A percentile compares a stretch with the other conserved stretches of the same genome.
Conservation (phyloP, 2,329 filamentous ascomycete genomes). For the Cladorrhinum sp. region DNA sequence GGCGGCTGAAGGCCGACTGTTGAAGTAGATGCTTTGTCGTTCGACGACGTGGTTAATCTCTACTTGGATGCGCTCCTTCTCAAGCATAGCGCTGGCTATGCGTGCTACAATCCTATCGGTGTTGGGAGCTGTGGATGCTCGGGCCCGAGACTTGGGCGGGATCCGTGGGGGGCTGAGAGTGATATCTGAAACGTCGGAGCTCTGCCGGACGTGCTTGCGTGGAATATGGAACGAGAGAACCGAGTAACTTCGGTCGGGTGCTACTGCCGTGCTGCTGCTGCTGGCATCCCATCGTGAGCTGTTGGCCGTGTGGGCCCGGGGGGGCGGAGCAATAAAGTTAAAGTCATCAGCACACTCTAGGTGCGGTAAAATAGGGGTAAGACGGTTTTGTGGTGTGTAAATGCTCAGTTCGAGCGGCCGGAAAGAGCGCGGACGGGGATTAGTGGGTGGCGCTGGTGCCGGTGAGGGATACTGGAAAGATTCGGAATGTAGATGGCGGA, state of each 20-base stretch:
- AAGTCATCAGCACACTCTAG: constrained; percentile 40
- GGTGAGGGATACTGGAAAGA: constrained; percentile 38
- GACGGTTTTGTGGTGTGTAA: constrained; percentile 42
- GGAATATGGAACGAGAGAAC: constrained; percentile 56
- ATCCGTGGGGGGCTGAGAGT: constrained; percentile 37
- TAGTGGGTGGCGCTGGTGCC: constrained; percentile 18
- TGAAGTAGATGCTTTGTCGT: constrained; percentile 56
- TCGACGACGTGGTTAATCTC: constrained; percentile 60
- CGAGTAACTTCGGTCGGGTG: constrained; percentile 46
- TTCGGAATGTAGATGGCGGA: constrained; percentile 54
- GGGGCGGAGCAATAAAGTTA: constrained; percentile 38
- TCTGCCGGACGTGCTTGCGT: constrained; percentile 40
- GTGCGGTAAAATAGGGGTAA: constrained; percentile 56
- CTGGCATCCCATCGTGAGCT: constrained; percentile 31
- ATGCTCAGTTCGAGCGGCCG: constrained; percentile 58
- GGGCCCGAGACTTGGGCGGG: constrained; percentile 44
- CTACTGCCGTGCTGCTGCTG: constrained; percentile 34
- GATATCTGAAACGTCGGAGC: constrained; percentile 33
- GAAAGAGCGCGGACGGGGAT: constrained; percentile 40
- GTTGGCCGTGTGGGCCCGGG: constrained; percentile 36
- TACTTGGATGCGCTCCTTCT: constrained; percentile 56
- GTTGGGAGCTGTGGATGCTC: constrained; percentile 45
- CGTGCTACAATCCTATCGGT: constrained; percentile 53
- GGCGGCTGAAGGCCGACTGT: constrained; percentile 52
- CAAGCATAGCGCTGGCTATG: constrained; percentile 55